phyloP scores from a whole-genome alignment of 2,329 filamentous ascomycete species.

The Colletotrichum tropicale region DNA sequence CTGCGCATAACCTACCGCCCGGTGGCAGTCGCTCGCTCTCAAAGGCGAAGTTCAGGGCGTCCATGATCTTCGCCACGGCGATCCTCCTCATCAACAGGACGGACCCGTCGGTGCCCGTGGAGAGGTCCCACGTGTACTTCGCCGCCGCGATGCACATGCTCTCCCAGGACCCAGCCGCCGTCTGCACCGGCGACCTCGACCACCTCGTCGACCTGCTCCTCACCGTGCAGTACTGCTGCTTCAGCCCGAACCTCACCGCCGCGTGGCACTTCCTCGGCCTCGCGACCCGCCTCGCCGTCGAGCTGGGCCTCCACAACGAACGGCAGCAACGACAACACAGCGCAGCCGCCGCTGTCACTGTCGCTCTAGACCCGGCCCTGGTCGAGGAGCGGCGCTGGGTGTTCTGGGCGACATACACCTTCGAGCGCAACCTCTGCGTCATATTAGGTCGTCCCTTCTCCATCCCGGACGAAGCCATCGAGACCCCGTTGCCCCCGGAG shows the following conservation, averaged over 20 bases:
- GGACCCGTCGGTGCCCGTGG: constrained; percentile 10
- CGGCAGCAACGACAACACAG: background rate
- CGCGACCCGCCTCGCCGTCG: constrained; percentile 9
- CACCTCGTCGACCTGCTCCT: constrained; percentile 17
- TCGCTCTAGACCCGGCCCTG: background rate
- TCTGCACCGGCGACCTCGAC: constrained; percentile 14
- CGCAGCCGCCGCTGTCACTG: rapidly evolving
- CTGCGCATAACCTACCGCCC: background rate
- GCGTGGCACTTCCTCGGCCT: constrained; percentile 21
- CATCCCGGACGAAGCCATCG: constrained; percentile 20
- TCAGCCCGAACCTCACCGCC: constrained; percentile 9
- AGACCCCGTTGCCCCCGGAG: constrained; percentile 8
- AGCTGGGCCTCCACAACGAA: constrained; percentile 17
- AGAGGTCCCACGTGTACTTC: constrained; percentile 14
- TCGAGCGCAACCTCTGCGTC: constrained; percentile 21
- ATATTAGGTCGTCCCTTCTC: constrained; percentile 16
- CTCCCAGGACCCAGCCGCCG: background rate
- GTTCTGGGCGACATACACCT: constrained; percentile 20
- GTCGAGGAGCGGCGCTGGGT: constrained; percentile 8
- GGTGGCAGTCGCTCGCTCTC: background rate
- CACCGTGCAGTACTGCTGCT: constrained; percentile 16
- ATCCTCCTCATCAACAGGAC: constrained; percentile 19
- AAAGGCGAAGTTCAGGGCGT: background rate
- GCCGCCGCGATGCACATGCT: constrained; percentile 1
- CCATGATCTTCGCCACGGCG: constrained; percentile 8